Conservation (phyloP, 176 grass and related monocot species). For the Oryza meyeriana region DNA sequence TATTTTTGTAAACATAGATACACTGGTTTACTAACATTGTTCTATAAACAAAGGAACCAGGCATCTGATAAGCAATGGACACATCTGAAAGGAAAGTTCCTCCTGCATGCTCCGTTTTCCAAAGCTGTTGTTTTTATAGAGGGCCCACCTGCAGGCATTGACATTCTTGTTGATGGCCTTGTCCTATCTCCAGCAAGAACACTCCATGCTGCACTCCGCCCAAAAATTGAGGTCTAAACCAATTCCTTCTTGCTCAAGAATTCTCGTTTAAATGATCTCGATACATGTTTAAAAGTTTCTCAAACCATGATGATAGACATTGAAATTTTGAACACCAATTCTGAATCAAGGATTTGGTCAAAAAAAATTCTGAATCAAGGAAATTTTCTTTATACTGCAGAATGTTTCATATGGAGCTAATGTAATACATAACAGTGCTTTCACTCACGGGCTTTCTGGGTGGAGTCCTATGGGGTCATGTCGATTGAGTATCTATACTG, state of each 20-base stretch:
- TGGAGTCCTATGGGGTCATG: slow-evolving; percentile 96
- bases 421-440: slow-evolving; percentile 64
- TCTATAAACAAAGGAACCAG: slow-evolving; percentile 51
- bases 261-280: neutral
- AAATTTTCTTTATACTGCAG: slow-evolving; percentile 52
- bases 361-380: slow-evolving; percentile 21
- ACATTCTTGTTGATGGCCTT: slow-evolving; percentile 87
- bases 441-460: slow-evolving; percentile 53
- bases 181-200: slow-evolving; percentile 56
- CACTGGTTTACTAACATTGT: slow-evolving; percentile 3
- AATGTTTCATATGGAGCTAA: slow-evolving; percentile 57
- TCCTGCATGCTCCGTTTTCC: slow-evolving; percentile 71
- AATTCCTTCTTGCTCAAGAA: neutral
- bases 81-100: slow-evolving; percentile 79
- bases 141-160: slow-evolving; percentile 83
- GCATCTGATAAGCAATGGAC: slow-evolving; percentile 87
- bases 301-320: neutral
- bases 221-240: slow-evolving; percentile 57
- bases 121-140: slow-evolving; percentile 84
- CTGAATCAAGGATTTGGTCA: slow-evolving; percentile 18
- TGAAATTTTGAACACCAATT: neutral
- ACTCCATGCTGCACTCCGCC: slow-evolving; percentile 50
- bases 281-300: neutral
- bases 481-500: slow-evolving; percentile 51
- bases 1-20: neutral